phyloP scores from a whole-genome alignment of 208 protist genomes.

The Sergeia podlipaevii region DNA sequence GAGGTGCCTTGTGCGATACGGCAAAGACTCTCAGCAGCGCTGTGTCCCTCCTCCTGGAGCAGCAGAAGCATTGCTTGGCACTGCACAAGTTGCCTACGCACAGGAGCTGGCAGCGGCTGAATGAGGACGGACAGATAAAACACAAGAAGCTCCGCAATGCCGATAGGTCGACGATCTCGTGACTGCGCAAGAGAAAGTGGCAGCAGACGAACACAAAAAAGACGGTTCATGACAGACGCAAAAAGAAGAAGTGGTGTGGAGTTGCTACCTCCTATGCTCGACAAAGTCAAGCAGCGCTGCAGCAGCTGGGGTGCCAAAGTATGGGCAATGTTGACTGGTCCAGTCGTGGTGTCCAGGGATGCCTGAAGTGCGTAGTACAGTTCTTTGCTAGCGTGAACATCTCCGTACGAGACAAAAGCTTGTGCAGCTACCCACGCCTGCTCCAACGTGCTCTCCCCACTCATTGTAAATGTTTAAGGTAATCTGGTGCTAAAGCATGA shows the following conservation, averaged over 20 bases:
- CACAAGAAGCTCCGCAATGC: slow-evolving; percentile 34
- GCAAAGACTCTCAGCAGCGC: slow-evolving; percentile 7
- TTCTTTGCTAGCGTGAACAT: slow-evolving; percentile 4
- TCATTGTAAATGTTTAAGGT: slow-evolving; percentile 9
- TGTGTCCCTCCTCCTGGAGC: slow-evolving; percentile 20
- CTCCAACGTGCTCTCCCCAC: slow-evolving; percentile 3
- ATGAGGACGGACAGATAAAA: slow-evolving; percentile 32
- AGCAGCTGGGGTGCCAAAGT: slow-evolving; percentile 42
- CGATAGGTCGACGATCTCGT: slow-evolving; percentile 29
- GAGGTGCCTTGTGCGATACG: background rate
- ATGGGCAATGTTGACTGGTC: slow-evolving; percentile 8
- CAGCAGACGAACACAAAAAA: slow-evolving; percentile 50
- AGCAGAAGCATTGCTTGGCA: slow-evolving; percentile 43
- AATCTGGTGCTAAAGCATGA: background rate
- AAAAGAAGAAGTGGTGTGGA: slow-evolving; percentile 17
- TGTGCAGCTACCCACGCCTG: slow-evolving; percentile 5
- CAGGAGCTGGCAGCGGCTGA: slow-evolving; percentile 4
- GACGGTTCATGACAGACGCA: slow-evolving; percentile 52
- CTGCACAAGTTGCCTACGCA: slow-evolving; percentile 33
- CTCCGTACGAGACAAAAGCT: background rate
- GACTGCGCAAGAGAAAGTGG: slow-evolving; percentile 37
- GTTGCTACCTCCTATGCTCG: background rate
- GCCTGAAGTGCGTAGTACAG: slow-evolving; percentile 12
- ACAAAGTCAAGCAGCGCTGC: slow-evolving; percentile 21
- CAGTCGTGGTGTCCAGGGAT: slow-evolving; percentile 10